Evolutionary conservation across 208 protist genomes (phyloP).

Genomic region (Trypanosomatidae sp.): DNA sequence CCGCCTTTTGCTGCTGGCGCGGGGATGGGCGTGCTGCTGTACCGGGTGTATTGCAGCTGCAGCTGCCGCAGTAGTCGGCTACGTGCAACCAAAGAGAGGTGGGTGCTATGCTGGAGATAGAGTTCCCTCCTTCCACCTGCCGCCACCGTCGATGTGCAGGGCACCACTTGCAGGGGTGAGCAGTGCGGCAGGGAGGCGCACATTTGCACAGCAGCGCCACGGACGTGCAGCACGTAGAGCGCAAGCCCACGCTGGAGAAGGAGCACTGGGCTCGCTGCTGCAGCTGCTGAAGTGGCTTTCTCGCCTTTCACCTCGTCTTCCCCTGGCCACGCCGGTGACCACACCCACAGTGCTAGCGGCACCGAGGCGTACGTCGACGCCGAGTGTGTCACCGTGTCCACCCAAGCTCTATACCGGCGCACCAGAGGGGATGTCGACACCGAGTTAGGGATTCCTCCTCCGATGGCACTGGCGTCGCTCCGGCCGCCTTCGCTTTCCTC

Average conservation of each 20-base stretch:
- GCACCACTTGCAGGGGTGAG: slow-evolving; percentile 7
- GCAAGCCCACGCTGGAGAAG: slow-evolving; percentile 32
- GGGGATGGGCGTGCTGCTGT: slow-evolving; percentile 3
- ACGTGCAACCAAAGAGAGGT: slow-evolving; percentile 12
- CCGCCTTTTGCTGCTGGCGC: slow-evolving; percentile 3
- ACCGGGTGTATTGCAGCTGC: slow-evolving; percentile 27
- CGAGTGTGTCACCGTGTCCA: slow-evolving; percentile 15
- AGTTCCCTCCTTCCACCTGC: not conserved
- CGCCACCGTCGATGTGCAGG: not conserved
- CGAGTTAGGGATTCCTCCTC: not conserved
- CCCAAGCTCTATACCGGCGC: slow-evolving; percentile 24
- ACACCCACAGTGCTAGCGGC: slow-evolving; percentile 28
- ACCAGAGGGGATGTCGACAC: slow-evolving; percentile 2
- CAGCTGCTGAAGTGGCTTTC: slow-evolving; percentile 1
- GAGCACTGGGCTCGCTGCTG: slow-evolving; percentile 27
- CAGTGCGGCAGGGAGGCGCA: slow-evolving; percentile 34
- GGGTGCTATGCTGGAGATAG: slow-evolving; percentile 24
- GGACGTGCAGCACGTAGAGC: slow-evolving; percentile 35
- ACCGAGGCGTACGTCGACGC: slow-evolving; percentile 26
- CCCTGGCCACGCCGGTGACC: slow-evolving; percentile 21
- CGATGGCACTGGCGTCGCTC: slow-evolving; percentile 8
- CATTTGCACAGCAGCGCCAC: slow-evolving; percentile 34
- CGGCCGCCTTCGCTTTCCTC: slow-evolving; percentile 13
- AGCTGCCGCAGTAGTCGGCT: slow-evolving; percentile 14
- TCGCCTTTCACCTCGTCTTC: not conserved